Percentiles rank a stretch among this genome's conserved stretches.
Conservation (phyloP, 768 basidiomycete genomes). For the Neoboletus magnificus region DNA sequence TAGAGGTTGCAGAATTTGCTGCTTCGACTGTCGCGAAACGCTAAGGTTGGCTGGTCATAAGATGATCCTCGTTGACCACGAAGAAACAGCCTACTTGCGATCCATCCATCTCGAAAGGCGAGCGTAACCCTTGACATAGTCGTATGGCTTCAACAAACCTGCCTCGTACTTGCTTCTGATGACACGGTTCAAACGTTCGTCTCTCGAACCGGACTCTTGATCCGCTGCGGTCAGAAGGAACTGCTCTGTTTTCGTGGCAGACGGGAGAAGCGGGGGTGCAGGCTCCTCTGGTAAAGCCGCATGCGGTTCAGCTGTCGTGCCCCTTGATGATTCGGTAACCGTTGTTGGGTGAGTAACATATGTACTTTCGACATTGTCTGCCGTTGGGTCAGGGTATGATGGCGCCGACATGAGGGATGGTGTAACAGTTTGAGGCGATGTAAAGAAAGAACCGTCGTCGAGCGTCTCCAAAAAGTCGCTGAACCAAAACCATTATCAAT, state of each 20-base stretch:
- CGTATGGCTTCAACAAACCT: conserved; percentile 90
- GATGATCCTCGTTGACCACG: neutral
- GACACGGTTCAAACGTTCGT: conserved; percentile 85
- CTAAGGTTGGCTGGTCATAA: conserved; percentile 34
- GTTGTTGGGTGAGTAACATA: conserved; percentile 16
- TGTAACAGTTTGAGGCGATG: conserved; percentile 47
- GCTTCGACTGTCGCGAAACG: conserved; percentile 86
- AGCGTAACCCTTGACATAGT: conserved; percentile 95
- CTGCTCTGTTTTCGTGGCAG: conserved; percentile 77
- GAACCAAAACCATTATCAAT: neutral
- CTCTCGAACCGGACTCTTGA: conserved; percentile 85
- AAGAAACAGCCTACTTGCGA: conserved; percentile 56
- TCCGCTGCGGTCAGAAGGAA: conserved; percentile 94
- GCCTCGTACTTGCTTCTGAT: conserved; percentile 97
- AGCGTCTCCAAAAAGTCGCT: conserved; percentile 89
- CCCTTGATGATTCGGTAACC: conserved; percentile 21
- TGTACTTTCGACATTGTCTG: conserved; percentile 8
- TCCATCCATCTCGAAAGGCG: conserved; percentile 94
- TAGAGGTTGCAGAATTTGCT: conserved; percentile 87
- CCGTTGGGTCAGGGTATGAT: conserved; percentile 17
- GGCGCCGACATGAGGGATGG: conserved; percentile 48
- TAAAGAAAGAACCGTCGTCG: conserved; percentile 80
- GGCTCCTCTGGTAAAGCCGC: conserved; percentile 36
- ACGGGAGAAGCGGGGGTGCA: conserved; percentile 55
- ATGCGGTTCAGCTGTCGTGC: conserved; percentile 21